Percentiles rank a stretch among this genome's conserved stretches.
These are phyloP conservation scores for Hysterium pulicare DNA, from an alignment of 2,329 filamentous ascomycete genomes.

Conservation along the genomic window DNA sequence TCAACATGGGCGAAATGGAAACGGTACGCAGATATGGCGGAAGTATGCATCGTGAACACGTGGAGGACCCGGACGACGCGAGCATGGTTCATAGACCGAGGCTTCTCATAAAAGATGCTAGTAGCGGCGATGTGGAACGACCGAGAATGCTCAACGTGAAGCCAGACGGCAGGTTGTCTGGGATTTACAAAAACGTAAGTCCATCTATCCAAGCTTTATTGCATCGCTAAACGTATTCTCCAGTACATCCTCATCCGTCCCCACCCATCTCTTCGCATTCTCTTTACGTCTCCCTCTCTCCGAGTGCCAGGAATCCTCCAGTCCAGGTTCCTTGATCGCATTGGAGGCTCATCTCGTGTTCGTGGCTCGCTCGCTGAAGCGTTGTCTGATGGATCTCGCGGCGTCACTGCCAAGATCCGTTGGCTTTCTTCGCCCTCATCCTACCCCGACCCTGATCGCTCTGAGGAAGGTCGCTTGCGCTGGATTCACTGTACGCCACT, in stretches of 20 bases:
- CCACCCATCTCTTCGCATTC: constrained; percentile 47
- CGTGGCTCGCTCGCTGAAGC: constrained; percentile 56
- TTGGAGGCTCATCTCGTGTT: constrained; percentile 50
- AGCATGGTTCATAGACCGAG: constrained; percentile 39
- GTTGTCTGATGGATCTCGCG: constrained; percentile 60
- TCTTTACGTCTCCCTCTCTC: constrained; percentile 50
- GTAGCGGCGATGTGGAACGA: constrained; percentile 22
- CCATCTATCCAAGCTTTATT: neutral
- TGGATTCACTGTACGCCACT: constrained; percentile 79
- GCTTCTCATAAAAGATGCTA: constrained; percentile 49
- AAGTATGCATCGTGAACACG: constrained; percentile 56
- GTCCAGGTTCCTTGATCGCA: constrained; percentile 47
- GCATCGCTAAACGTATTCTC: constrained; percentile 3
- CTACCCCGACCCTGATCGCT: constrained; percentile 39
- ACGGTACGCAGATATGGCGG: constrained; percentile 63
- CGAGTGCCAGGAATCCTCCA: constrained; percentile 50
- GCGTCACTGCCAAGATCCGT: constrained; percentile 70
- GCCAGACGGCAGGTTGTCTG: constrained; percentile 33
- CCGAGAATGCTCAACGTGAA: constrained; percentile 14
- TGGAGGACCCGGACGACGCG: constrained; percentile 47
- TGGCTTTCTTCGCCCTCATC: constrained; percentile 52
- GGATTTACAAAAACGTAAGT: constrained; percentile 58
- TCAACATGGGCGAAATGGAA: constrained; percentile 64
- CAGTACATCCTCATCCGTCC: constrained; percentile 50
- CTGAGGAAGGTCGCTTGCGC: constrained; percentile 58